A percentile compares a stretch with the other conserved stretches of the same genome.
phyloP scores from a whole-genome alignment of 176 grass and related monocot species.

The Tillandsia fasciculata region DNA sequence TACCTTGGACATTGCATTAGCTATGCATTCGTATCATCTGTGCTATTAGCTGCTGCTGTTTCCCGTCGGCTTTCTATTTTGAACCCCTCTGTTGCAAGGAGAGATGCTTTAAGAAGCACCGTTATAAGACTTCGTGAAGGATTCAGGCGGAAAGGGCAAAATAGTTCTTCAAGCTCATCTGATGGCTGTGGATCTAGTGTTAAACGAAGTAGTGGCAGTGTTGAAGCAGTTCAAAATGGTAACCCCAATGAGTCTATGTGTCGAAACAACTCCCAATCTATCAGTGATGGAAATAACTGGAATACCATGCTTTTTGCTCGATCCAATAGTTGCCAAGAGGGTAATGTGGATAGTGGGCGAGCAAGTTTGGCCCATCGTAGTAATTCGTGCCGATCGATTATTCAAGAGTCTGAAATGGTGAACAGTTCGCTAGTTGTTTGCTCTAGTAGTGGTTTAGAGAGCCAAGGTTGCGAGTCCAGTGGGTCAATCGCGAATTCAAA shows the following conservation, averaged over 20 bases:
- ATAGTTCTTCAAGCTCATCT: constrained; percentile 90
- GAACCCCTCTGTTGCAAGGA: constrained; percentile 72
- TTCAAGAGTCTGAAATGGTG: constrained; percentile 69
- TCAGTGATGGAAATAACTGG: constrained; percentile 44
- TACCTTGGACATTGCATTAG: constrained; percentile 99
- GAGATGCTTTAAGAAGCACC: constrained; percentile 84
- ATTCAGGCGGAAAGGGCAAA: constrained; percentile 67
- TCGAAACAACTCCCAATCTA: constrained; percentile 54
- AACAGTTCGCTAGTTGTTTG: constrained; percentile 48
- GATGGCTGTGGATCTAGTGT: constrained; percentile 97
- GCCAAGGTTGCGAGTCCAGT: constrained; percentile 62
- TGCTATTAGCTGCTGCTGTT: constrained; percentile 80
- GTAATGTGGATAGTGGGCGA: constrained; percentile 58
- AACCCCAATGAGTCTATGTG: constrained; percentile 54
- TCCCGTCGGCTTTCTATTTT: constrained; percentile 81
- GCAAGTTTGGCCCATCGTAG: constrained; percentile 77
- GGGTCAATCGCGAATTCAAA: constrained; percentile 52
- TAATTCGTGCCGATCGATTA: constrained; percentile 82
- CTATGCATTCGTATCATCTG: constrained; percentile 95
- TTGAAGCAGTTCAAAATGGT: constrained; percentile 73
- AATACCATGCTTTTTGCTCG: constrained; percentile 64
- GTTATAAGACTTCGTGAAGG: constrained; percentile 90
- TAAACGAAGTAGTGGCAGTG: constrained; percentile 89
- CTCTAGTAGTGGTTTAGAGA: constrained; percentile 65
- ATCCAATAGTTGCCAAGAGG: constrained; percentile 97